These are phyloP conservation scores for Grifola frondosa DNA, from an alignment of 1,284 basidiomycete species.

Conservation along the genomic window DNA sequence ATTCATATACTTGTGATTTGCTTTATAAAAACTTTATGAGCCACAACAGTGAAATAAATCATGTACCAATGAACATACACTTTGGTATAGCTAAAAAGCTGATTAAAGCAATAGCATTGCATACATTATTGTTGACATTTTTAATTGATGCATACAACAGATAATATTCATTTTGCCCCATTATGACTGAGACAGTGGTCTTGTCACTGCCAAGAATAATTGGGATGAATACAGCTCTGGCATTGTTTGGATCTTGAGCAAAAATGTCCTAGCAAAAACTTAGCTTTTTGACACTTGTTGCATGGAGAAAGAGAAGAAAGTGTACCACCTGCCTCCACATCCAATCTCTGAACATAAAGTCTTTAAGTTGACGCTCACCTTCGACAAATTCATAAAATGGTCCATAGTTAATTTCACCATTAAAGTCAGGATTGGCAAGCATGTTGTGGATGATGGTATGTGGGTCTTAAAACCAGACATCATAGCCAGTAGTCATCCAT, in stretches of 20 bases:
- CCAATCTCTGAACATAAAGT: conserved; percentile 23
- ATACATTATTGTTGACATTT: conserved; percentile 15
- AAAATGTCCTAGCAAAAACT: conserved; percentile 8
- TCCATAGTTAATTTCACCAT: conserved; percentile 19
- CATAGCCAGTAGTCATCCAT: conserved; percentile 22
- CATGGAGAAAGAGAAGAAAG: not conserved
- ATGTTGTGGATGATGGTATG: conserved; percentile 17
- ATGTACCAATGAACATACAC: conserved; percentile 2
- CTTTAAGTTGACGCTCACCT: conserved; percentile 2
- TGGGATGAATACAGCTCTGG: conserved; percentile 16
- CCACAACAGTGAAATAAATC: not conserved
- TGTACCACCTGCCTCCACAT: conserved; percentile 21
- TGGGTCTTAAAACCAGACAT: conserved; percentile 23
- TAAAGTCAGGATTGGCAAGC: conserved; percentile 25
- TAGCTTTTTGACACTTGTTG: no score
- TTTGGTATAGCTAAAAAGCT: conserved; percentile 21
- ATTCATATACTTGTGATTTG: not conserved
- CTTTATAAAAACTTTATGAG: no score
- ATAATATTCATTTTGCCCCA: conserved; percentile 21
- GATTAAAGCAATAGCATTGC: conserved; percentile 12
- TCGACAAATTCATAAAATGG: conserved; percentile 17
- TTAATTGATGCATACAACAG: conserved; percentile 20
- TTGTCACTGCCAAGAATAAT: conserved; percentile 21
- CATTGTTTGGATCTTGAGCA: conserved; percentile 2
- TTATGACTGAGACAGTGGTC: conserved; percentile 22